Evolutionary conservation across 2,329 filamentous ascomycete genomes (phyloP), one percentile per base, ranked within the genome.

Genomic region (Trichoderma pleuroti): DNA sequence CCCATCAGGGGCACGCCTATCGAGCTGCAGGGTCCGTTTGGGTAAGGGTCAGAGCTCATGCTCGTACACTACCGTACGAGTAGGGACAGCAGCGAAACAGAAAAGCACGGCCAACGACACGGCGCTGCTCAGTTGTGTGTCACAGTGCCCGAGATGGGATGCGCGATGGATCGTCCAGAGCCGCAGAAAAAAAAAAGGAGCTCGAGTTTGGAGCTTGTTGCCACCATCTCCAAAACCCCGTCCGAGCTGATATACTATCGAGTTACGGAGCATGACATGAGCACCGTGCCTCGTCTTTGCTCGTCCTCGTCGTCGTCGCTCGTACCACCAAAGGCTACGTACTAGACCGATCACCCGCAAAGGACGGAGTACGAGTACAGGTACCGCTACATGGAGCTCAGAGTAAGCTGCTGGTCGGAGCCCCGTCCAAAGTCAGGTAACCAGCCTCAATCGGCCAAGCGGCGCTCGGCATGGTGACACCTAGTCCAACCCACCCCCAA

Each of bases 401-500:
- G 39, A 42, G 39, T 52, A 52, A 52, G 46, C 46, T 24, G 46
- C 46, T 24, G 18, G 46, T 34, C 54, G 54, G 54, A 59, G 34
- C 59, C 65, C 65, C 65, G 39, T 52, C 64, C 65, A 28, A 36
- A 26, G 26, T 21, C 66, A 36, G 36, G 66, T 52, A 61, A 68
- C 66, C 66, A 61, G 54, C 66, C 66, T 68, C n/a, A 49, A 61
- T 61, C 56, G 66, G 66, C 49, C 42, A 68, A 68, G 66, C 66
- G 39, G 39, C 54, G 26, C 52, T 68, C 56, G 65, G 65, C 65
- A 60, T n/a, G 66, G 66, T 61, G 66, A 52, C 36, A 60, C 36
- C 65, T 42, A 42, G 39, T 42, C 39, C 9, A 68, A 30, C 16
- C 54, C 54, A 60, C 54, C 64, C 64, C 64, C 64, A 24, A 66